Percentiles rank a stretch among this genome's conserved stretches.
Conservation (phyloP, 352 stramenopile species). For the Phytophthora cactorum region DNA sequence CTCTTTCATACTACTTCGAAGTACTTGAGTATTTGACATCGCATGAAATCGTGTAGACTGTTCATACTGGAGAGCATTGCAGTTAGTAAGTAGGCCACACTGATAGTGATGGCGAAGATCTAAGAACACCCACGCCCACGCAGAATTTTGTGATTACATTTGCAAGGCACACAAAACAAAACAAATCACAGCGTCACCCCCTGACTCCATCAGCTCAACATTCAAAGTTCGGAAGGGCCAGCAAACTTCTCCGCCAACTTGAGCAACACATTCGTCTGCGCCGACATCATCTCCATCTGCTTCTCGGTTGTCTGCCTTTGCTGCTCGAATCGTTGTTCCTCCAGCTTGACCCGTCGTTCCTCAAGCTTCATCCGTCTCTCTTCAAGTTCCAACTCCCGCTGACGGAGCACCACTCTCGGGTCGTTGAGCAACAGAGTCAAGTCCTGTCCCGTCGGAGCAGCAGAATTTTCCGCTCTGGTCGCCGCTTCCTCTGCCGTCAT, state of each 20-base stretch:
- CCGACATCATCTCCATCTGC: slow-evolving; percentile 37
- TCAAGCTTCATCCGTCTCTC: slow-evolving; percentile 29
- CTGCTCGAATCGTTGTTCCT: slow-evolving; percentile 37
- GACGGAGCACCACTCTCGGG: slow-evolving; percentile 26
- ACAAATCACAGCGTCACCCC: slow-evolving; percentile 4
- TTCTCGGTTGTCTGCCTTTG: slow-evolving; percentile 29
- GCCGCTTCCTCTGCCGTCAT: background rate
- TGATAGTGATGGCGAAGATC: too few species aligned
- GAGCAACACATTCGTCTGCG: slow-evolving; percentile 35
- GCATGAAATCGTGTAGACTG: too few species aligned
- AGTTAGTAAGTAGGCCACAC: too few species aligned
- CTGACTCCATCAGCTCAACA: background rate
- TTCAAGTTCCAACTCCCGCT: slow-evolving; percentile 31
- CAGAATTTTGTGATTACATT: too few species aligned
- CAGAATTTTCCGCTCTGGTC: background rate
- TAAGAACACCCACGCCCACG: too few species aligned
- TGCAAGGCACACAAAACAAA: background rate
- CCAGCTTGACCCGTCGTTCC: slow-evolving; percentile 27
- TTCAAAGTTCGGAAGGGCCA: background rate
- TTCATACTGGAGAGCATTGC: too few species aligned
- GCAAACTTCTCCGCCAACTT: slow-evolving; percentile 32
- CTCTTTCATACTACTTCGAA: too few species aligned
- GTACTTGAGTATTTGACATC: too few species aligned
- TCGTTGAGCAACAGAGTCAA: slow-evolving; percentile 26
- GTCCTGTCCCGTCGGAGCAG: slow-evolving; percentile 1